Percentiles rank a stretch among this genome's conserved stretches.
Conservation (phyloP, 2,329 filamentous ascomycete species). For the Colletotrichum abscissum region DNA sequence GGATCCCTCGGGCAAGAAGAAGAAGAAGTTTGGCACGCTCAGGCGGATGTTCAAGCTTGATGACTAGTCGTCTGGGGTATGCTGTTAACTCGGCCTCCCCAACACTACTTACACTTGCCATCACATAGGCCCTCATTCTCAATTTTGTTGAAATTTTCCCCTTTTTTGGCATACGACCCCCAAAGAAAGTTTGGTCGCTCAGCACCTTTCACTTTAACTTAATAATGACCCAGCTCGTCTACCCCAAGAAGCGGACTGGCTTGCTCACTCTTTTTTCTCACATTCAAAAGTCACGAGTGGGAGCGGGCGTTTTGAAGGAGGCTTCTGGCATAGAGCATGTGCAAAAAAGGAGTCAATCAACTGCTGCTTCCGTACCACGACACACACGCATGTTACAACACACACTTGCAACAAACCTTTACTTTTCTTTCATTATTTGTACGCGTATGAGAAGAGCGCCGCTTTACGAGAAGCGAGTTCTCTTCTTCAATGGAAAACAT, state of each 20-base stretch:
- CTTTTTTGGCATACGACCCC: not conserved
- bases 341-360: not conserved
- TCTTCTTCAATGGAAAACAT: not conserved
- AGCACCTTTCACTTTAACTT: not conserved
- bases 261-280: not conserved
- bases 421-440: not conserved
- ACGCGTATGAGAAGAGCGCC: not conserved
- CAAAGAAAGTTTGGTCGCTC: too few species aligned
- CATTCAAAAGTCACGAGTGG: not conserved
- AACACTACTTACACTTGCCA: too few species aligned
- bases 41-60: slow-evolving; percentile 72
- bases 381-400: not conserved
- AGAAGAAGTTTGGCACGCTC: slow-evolving; percentile 76
- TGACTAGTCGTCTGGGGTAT: slow-evolving; percentile 47
- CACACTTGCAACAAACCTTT: not conserved
- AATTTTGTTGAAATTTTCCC: not conserved
- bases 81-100: not conserved
- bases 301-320: slow-evolving; percentile 16
- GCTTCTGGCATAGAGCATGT: not conserved
- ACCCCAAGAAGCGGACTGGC: not conserved
- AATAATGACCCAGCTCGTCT: not conserved
- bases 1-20: slow-evolving; percentile 48
- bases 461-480: not conserved
- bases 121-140: not conserved
- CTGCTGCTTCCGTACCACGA: not conserved